Base-by-base conservation (phyloP, 2,329 filamentous ascomycete species). In the Verticillium klebahnii region DNA sequence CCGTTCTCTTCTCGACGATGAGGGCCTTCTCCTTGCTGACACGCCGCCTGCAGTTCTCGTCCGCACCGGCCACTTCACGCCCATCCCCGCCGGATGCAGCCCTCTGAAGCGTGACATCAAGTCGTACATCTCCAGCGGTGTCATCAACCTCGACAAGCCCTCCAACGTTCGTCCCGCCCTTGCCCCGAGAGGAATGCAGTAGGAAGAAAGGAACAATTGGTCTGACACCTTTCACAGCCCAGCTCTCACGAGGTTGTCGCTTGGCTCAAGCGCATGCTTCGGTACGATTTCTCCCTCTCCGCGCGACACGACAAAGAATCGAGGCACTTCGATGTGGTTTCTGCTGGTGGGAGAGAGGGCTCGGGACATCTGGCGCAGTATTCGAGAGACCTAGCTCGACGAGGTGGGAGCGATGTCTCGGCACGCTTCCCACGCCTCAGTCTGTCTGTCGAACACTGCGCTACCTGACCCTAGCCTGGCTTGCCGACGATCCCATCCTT, bases 231-330 rank as follows among this genome's bases (percentile, higher is more conserved):
- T 29, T 40, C 12, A 31, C 40, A 65, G 64, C 64, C 64, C 60
- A 60, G 57, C 69, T 95, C 90, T 73, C 95, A 99, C 85, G 95
- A 99, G 84, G 95, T 99, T 68, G 95, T 99, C 73, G 94, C 95
- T 68, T 99, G 95, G 95, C 91, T 98, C 70, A 99, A 99, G 89
- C 89, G 94, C 71, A 98, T 98, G 72, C 85, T 99, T 61, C 89
- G 90, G 90, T 93, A 86, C 67, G 79, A 17, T n/a, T 29, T 23
- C 37, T 40, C 56, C 23, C 25, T 40, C 25, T 40, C 45, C 9
- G 19, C 19, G 45, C 45, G 45, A 52, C 11, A 52, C 19, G 45
- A 23, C 45, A 52, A 52, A 14, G 9, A 8, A 52, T 52, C 12
- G 9, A 19, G 19, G 45, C 9, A 6, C 19, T 52, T 23, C 45